A percentile compares a stretch with the other conserved stretches of the same genome.
These are phyloP conservation scores for Zygosaccharomyces bisporus DNA, from an alignment of 805 yeast genomes.

Conservation along the genomic window DNA sequence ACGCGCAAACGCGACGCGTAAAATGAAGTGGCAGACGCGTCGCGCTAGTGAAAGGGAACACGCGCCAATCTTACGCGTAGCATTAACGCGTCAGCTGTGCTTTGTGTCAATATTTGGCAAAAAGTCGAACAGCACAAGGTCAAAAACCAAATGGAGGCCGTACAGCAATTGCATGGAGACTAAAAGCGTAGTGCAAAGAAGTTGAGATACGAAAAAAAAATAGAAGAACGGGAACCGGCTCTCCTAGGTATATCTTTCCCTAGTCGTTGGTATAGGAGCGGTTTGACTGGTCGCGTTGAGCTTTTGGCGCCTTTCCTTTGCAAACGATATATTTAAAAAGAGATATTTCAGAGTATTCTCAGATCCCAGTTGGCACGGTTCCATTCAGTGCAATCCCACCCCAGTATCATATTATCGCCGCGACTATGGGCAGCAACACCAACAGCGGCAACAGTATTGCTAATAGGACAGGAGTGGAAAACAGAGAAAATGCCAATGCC, in stretches of 20 bases:
- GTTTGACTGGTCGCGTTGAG: constrained; percentile 5
- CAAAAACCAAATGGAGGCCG: neutral
- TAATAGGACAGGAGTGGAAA: neutral
- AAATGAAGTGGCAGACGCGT: neutral
- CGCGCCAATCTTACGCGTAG: constrained; percentile 4
- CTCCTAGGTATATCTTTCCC: constrained; percentile 6
- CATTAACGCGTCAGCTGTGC: neutral
- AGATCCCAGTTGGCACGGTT: neutral
- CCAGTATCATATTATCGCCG: neutral
- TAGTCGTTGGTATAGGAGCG: constrained; percentile 2
- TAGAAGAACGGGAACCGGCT: neutral
- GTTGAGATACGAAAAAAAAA: constrained; percentile 3
- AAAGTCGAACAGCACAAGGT: neutral
- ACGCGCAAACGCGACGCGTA: constrained; percentile 10
- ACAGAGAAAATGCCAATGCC: constrained; percentile 1
- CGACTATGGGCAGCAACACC: constrained; percentile 5
- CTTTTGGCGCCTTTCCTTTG: constrained; percentile 8
- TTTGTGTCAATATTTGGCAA: constrained; percentile 13
- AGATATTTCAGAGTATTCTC: neutral
- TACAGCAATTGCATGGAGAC: neutral
- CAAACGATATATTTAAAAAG: constrained; percentile 6
- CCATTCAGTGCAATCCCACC: neutral
- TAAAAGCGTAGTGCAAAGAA: constrained; percentile 4
- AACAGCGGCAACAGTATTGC: constrained; percentile 4
- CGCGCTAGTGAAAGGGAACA: neutral